Evolutionary conservation across 2,329 filamentous ascomycete genomes (phyloP).

Genomic region (Chaetomium strumarium): DNA sequence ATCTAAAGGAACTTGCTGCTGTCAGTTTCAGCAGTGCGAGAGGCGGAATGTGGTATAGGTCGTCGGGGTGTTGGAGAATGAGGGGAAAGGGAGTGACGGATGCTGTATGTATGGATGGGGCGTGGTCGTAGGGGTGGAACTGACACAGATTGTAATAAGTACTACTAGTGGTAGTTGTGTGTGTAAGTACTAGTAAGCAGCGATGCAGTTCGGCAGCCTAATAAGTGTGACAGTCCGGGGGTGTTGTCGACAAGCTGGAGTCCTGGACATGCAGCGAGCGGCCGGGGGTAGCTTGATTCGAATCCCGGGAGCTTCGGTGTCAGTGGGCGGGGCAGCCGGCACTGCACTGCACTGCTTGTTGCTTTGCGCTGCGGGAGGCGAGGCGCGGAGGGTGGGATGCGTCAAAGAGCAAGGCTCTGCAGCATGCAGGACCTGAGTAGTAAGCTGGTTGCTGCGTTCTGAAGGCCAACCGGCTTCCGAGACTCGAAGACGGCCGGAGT

Average conservation of each 20-base stretch:
- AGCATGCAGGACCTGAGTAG: conserved; percentile 11
- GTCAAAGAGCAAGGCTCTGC: conserved; percentile 12
- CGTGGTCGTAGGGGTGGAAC: conserved; percentile 13
- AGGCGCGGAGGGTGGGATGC: conserved; percentile 2
- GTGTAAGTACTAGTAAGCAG: conserved; percentile 8
- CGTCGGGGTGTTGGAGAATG: background rate
- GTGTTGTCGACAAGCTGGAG: background rate
- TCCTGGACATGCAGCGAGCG: conserved; percentile 7
- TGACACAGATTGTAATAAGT: too few species aligned
- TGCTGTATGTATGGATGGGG: conserved; percentile 5
- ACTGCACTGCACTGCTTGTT: background rate
- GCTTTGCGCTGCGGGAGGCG: background rate
- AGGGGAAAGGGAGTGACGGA: background rate
- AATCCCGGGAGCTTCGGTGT: conserved; percentile 13
- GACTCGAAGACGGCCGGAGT: background rate
- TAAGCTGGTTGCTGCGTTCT: background rate
- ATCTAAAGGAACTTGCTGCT: background rate
- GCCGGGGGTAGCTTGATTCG: conserved; percentile 5
- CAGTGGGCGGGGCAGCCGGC: conserved; percentile 12
- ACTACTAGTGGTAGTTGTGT: too few species aligned
- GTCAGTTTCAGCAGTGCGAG: background rate
- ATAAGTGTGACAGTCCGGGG: conserved; percentile 10
- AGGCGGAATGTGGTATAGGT: conserved; percentile 2
- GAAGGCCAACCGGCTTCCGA: background rate
- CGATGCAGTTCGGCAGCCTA: conserved; percentile 21